Evolutionary conservation across 805 yeast genomes (phyloP), one percentile per base, ranked within the genome.

Genomic region (Candida ulmi): DNA sequence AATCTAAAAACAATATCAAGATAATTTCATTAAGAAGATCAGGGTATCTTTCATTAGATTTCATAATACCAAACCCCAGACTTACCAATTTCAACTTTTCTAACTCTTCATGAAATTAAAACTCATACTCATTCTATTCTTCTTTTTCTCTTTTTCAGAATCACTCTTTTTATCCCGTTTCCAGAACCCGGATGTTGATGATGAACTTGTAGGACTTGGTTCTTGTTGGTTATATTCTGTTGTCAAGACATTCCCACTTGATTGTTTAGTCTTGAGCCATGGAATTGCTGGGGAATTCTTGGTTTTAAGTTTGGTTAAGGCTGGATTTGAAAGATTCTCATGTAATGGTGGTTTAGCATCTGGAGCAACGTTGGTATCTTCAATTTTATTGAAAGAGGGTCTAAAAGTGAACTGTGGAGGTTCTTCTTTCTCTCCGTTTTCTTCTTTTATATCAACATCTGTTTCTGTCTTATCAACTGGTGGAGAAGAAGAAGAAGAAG

Each of bases 21-120:
- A 43, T 82, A 9, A 65, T 81, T 1, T 65, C 74, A 5, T 84
- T 84, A 2, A 51, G 71, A 36, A 53, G 65, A 37, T 64, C 74
- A 24, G 87, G 78, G 1, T 80, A 70, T 54, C 56, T 80, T 7
- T 74, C 83, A 5, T 17, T 74, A 0, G 74, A 69, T 38, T 41
- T 54, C 13, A 2, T 59, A 0, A 68, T 63, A 46, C 36, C 17
- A 16, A 17, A 8, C 12, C 24, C 27, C 4, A 5, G 13, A 11
- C 35, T 13, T 15, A 21, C 12, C 23, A 28, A 7, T 40, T 31
- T 8, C 18, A 17, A 19, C 11, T 8, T 5, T 11, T 11, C 18
- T 26, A 24, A 17, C 9, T 19, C 21, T 43, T 41, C 21, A 36
- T 45, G 31, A 48, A 48, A 11, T 43, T 38, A 17, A 53, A 53